Conservation (phyloP, 2,329 filamentous ascomycete species). For the Paracamarosporium sp. region DNA sequence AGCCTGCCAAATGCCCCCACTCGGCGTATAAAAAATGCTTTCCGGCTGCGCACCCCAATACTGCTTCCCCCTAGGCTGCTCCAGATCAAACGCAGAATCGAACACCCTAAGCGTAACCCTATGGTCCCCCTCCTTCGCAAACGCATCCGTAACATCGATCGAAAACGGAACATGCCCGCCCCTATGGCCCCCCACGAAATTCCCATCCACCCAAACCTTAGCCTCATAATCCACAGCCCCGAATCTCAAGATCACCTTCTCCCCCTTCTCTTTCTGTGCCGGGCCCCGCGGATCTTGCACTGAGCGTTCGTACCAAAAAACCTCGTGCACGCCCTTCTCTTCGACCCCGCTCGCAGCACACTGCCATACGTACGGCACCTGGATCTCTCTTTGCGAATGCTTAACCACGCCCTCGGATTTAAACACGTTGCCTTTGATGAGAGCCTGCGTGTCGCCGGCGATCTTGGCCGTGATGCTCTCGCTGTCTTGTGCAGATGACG, state of each 20-base stretch:
- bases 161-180: constrained; percentile 66
- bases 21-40: constrained; percentile 66
- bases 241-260: constrained; percentile 60
- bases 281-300: constrained; percentile 59
- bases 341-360: constrained; percentile 68
- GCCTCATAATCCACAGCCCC: constrained; percentile 69
- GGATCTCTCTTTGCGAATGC: constrained; percentile 60
- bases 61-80: constrained; percentile 72
- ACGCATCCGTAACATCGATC: constrained; percentile 63
- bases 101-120: constrained; percentile 64
- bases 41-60: constrained; percentile 68
- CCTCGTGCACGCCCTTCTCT: constrained; percentile 68
- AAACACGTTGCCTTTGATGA: constrained; percentile 55
- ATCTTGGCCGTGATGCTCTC: constrained; percentile 56
- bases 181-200: constrained; percentile 60
- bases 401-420: constrained; percentile 38
- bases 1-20: constrained; percentile 65
- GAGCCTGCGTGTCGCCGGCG: constrained; percentile 55
- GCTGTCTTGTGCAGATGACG: constrained; percentile 25
- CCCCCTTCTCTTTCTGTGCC: constrained; percentile 49
- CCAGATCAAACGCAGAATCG: constrained; percentile 69
- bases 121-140: constrained; percentile 20
- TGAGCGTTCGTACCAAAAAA: constrained; percentile 69
- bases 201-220: constrained; percentile 63
- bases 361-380: constrained; percentile 72